phyloP scores from a whole-genome alignment of 2,329 filamentous ascomycete genomes.

The Ophiostoma montium region DNA sequence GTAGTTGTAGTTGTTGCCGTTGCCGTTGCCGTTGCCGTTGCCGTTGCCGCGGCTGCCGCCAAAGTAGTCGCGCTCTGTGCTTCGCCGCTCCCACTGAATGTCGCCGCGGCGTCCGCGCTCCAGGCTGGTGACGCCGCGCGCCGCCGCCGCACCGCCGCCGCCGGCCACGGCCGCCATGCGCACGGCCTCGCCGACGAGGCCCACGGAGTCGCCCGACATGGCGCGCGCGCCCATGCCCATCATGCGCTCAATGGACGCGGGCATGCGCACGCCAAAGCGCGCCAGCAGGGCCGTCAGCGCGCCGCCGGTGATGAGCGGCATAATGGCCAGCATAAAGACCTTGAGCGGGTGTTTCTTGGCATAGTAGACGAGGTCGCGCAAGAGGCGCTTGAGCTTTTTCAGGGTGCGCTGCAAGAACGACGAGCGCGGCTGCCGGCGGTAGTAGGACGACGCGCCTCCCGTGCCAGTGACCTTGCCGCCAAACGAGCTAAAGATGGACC shows the following conservation, averaged over 20 bases:
- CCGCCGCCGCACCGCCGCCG: slow-evolving; percentile 9
- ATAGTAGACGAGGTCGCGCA: slow-evolving; percentile 70
- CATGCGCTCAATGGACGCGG: slow-evolving; percentile 45
- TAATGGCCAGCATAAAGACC: slow-evolving; percentile 72
- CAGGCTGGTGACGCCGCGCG: slow-evolving; percentile 16
- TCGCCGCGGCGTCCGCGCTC: slow-evolving; percentile 22
- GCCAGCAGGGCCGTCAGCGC: slow-evolving; percentile 64
- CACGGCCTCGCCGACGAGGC: slow-evolving; percentile 40
- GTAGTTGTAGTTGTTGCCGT: not conserved
- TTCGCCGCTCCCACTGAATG: slow-evolving; percentile 26
- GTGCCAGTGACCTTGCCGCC: slow-evolving; percentile 1
- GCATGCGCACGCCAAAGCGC: slow-evolving; percentile 67
- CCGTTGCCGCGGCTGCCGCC: slow-evolving; percentile 17
- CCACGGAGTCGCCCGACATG: slow-evolving; percentile 31
- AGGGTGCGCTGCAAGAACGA: slow-evolving; percentile 64
- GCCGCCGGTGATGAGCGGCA: slow-evolving; percentile 77
- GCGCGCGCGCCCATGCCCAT: slow-evolving; percentile 38
- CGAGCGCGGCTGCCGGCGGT: slow-evolving; percentile 68
- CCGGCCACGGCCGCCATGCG: slow-evolving; percentile 32
- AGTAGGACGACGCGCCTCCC: slow-evolving; percentile 37
- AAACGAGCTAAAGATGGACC: slow-evolving; percentile 30
- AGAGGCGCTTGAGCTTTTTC: slow-evolving; percentile 61
- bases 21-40: slow-evolving; percentile 13
- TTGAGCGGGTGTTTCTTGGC: slow-evolving; percentile 74
- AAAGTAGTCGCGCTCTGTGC: slow-evolving; percentile 24